A percentile compares a stretch with the other conserved stretches of the same genome.
These are phyloP conservation scores for Lenzites betulinus DNA, from an alignment of 768 basidiomycete genomes.

Conservation along the genomic window DNA sequence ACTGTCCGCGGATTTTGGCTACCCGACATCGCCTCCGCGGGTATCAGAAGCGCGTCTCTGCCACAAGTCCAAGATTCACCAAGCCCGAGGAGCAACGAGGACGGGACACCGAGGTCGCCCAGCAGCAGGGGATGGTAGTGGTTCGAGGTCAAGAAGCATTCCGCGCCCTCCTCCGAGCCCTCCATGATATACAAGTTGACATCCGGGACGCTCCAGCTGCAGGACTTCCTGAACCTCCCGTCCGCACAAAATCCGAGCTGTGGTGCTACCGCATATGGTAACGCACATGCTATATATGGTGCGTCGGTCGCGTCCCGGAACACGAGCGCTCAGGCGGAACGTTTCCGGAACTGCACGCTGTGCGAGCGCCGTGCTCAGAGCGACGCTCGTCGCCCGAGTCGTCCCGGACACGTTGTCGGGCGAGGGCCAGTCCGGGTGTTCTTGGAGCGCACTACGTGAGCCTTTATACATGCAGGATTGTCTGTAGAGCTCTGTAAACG, in stretches of 20 bases:
- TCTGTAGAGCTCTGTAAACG: too few relatives aligned
- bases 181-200: background rate
- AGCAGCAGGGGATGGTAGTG: conserved; percentile 8
- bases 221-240: conserved; percentile 4
- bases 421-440: too few relatives aligned
- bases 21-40: too few relatives aligned
- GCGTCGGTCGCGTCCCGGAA: conserved; percentile 6
- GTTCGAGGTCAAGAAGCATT: conserved; percentile 17
- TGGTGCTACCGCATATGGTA: conserved; percentile 2
- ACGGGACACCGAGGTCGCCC: background rate
- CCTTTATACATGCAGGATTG: too few relatives aligned
- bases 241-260: conserved; percentile 11
- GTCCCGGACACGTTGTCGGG: too few relatives aligned
- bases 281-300: background rate
- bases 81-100: background rate
- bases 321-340: conserved; percentile 9
- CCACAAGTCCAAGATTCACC: background rate
- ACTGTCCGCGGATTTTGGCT: too few relatives aligned
- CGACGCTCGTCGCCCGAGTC: conserved; percentile 7
- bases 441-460: too few relatives aligned
- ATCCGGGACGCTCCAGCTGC: background rate
- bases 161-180: conserved; percentile 6
- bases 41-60: too few relatives aligned
- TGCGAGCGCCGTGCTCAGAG: background rate
- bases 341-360: conserved; percentile 4